Evolutionary conservation across 352 stramenopile species (phyloP).

Genomic region (Globisporangium lucens): DNA sequence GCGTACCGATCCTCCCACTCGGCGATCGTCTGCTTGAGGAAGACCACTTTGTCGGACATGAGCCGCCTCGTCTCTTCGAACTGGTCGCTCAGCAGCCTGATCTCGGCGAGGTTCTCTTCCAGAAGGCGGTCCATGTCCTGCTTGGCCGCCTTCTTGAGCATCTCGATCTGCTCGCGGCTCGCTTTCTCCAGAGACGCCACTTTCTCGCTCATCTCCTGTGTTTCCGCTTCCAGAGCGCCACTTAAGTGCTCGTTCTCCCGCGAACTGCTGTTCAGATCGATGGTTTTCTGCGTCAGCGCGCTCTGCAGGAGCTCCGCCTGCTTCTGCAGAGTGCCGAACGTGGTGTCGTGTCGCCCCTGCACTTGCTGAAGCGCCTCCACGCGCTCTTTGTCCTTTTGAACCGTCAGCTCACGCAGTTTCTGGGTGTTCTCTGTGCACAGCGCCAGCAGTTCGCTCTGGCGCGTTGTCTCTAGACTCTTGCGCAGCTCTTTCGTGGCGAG

Average conservation of each 20-base stretch:
- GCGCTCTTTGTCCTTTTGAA: constrained; percentile 42
- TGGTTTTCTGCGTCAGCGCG: constrained; percentile 27
- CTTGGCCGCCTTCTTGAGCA: constrained; percentile 51
- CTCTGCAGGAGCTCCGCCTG: constrained; percentile 24
- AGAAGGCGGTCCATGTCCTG: constrained; percentile 64
- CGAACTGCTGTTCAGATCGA: constrained; percentile 27
- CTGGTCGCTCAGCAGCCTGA: constrained; percentile 58
- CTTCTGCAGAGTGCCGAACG: constrained; percentile 24
- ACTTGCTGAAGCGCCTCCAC: constrained; percentile 26
- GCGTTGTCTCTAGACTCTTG: constrained; percentile 19
- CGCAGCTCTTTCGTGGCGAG: constrained; percentile 26
- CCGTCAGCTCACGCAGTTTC: constrained; percentile 25
- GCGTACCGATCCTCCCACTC: constrained; percentile 65
- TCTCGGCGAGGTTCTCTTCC: constrained; percentile 69
- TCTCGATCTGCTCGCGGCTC: constrained; percentile 48
- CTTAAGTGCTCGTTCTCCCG: constrained; percentile 30
- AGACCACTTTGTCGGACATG: constrained; percentile 48
- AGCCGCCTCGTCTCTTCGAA: constrained; percentile 60
- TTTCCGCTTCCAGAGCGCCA: constrained; percentile 30
- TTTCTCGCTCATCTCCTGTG: constrained; percentile 30
- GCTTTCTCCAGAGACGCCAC: constrained; percentile 31
- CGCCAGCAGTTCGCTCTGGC: constrained; percentile 30
- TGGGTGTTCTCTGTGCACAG: constrained; percentile 32
- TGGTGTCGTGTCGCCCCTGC: constrained; percentile 23
- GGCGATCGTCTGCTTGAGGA: constrained; percentile 36